These are phyloP conservation scores for Graphiopsis chlorocephala DNA, from an alignment of 2,329 filamentous ascomycete species.

Conservation along the genomic window DNA sequence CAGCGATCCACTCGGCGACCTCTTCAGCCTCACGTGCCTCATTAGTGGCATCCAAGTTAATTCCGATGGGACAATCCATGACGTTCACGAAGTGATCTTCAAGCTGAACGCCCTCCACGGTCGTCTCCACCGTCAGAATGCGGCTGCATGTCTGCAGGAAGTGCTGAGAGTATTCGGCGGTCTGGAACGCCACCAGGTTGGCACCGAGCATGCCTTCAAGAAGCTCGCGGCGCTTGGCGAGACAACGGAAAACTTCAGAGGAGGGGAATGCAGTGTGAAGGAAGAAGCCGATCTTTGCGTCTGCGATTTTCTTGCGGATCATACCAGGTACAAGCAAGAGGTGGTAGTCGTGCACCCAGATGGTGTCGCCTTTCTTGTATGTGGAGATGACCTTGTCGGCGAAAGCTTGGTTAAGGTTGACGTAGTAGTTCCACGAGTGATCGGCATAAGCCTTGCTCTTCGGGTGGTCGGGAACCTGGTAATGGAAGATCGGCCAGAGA, in stretches of 20 bases:
- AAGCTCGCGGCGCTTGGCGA: conserved; percentile 81
- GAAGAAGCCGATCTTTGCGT: conserved; percentile 95
- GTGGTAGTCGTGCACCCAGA: conserved; percentile 97
- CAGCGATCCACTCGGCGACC: conserved; percentile 74
- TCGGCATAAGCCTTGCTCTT: conserved; percentile 98
- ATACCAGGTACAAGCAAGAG: conserved; percentile 83
- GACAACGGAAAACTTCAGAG: conserved; percentile 90
- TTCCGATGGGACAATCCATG: conserved; percentile 80
- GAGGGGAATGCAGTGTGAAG: conserved; percentile 93
- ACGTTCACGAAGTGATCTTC: conserved; percentile 94
- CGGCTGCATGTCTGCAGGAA: conserved; percentile 95
- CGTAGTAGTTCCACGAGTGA: conserved; percentile 94
- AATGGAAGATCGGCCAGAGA: conserved; percentile 96
- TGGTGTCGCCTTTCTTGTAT: conserved; percentile 88
- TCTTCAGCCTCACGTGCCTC: conserved; percentile 60
- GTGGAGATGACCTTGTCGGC: conserved; percentile 85
- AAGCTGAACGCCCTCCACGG: conserved; percentile 80
- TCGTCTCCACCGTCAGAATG: conserved; percentile 84
- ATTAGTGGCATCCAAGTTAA: conserved; percentile 72
- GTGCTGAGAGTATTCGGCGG: conserved; percentile 86
- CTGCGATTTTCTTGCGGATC: conserved; percentile 84
- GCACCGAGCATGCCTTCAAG: conserved; percentile 90
- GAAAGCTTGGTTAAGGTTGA: conserved; percentile 88
- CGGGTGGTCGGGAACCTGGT: conserved; percentile 94
- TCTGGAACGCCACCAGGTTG: conserved; percentile 91